A percentile compares a stretch with the other conserved stretches of the same genome.
Evolutionary conservation across 208 protist genomes (phyloP).

Genomic region (Porcisia hertigi): DNA sequence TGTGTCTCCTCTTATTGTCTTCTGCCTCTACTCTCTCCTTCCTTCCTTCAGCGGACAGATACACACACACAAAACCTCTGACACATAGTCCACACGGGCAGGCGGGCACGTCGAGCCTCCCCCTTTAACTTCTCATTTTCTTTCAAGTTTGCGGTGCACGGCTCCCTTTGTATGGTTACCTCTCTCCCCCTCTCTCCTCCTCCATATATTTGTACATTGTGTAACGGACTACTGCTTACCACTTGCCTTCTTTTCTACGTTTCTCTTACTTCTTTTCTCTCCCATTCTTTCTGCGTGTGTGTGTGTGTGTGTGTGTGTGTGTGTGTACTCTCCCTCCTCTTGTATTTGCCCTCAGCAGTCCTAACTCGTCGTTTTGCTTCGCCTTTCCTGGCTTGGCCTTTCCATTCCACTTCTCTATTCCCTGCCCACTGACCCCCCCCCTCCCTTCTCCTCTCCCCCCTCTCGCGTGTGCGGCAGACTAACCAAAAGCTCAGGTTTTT

Average conservation of each 20-base stretch:
- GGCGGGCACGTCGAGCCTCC: not conserved
- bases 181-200: not conserved
- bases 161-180: not conserved
- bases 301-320: not conserved
- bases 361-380: not conserved
- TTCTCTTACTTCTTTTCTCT: not conserved
- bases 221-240: too few relatives aligned
- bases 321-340: not conserved
- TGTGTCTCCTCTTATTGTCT: conserved; percentile 5
- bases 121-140: conserved; percentile 7
- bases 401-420: too few relatives aligned
- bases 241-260: not conserved
- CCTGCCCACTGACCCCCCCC: not conserved
- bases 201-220: not conserved
- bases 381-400: too few relatives aligned
- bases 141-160: not conserved
- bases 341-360: too few relatives aligned
- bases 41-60: not conserved
- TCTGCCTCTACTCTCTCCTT: conserved; percentile 11
- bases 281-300: not conserved
- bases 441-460: not conserved
- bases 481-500: not conserved
- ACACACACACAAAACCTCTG: not conserved
- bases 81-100: too few relatives aligned
- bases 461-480: not conserved